Evolutionary conservation across 2,329 filamentous ascomycete species (phyloP), one percentile per base, ranked within the genome.

Genomic region (Pestalotiopsis sp.): DNA sequence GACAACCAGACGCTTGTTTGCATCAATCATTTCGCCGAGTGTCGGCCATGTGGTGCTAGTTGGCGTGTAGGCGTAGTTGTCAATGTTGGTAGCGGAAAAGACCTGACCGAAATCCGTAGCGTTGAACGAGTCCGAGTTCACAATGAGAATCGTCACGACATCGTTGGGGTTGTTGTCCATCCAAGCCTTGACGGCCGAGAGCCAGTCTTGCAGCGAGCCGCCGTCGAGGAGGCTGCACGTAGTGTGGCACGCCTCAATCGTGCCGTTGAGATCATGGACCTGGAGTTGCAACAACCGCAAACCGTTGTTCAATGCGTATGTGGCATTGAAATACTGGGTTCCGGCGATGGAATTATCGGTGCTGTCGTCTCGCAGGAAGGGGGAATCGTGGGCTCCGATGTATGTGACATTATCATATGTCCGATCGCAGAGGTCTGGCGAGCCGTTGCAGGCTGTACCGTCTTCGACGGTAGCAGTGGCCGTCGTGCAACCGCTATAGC

Each of bases 371-470:
- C 91, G 85, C 58, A 94, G 79, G 77, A 94, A 95, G 12, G 92
- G 85, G 70, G 88, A 90, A 80, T 94, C 87, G 81, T 95, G 93
- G 20, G 91, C 92, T 25, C 66, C 92, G 75, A 95, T 88, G 78
- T 95, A 87, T 3, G 93, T 95, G 73, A 96, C 87, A 73, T 92
- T 89, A 81, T 89, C 90, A 83, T 96, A 96, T 20, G 87, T 82
- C 71, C 88, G 88, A 70, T 82, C 83, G 83, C 93, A 96, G 56
- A 96, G 87, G 58, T 85, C 82, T 0, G 92, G 92, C 0, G 92
- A 94, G 84, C 95, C 95, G 82, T 96, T 96, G 87, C 93, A 96
- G 39, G 90, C 88, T 25, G 80, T 80, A 12, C 79, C 69, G 72
- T 82, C 70, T 13, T 70, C 65, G 23, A 73, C 23, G 3, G 57